Evolutionary conservation across 108 stramenopile genomes (phyloP), one percentile per base, ranked within the genome.

Genomic region (Pseudonitzschia pungens): DNA sequence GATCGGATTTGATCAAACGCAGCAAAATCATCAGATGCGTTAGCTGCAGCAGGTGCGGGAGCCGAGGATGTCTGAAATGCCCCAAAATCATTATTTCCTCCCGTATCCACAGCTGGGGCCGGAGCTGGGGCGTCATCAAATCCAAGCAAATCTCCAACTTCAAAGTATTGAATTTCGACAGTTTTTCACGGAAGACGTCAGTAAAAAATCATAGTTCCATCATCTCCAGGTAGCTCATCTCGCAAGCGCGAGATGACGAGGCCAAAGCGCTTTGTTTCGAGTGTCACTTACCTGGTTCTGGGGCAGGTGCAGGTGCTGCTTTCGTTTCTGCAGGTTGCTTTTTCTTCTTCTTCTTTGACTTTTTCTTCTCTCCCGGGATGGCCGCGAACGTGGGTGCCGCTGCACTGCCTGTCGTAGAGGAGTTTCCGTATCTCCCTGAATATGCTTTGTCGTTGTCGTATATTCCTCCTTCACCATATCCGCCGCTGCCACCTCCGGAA

Each of bases 381-480:
- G 92, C 53, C 27, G 85, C 88, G 83, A 90, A 88, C 50, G 85
- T 88, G 20, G 90, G 85, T 21, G 80, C 64, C 9, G 81, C 45
- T 36, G 36, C 36, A 36, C 36, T 36, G 2, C 4, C 36, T 51
- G 71, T 54, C 22, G 79, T 29, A 56, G 72, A 42, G 36, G 56
- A 67, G 29, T 72, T 41, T 16, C 65, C 75, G 56, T 73, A 71
- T 48, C 60, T 27, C 50, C 81, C 69, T 31, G 73, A 68, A 43
- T 75, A 68, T 41, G 65, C 42, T 71, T 83, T 52, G 54, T 76
- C 75, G 60, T 83, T 78, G 28, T 85, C 86, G 33, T 83, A 77
- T 51, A 95, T 90, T 12, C 94, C 91, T 70, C 87, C 79, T 41
- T 92, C 80, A 10, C 92, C 92, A 68, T 93, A 93, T 71, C 88